Evolutionary conservation across 129 eudicot genomes (phyloP).

Genomic region (Flaveria bidentis): DNA sequence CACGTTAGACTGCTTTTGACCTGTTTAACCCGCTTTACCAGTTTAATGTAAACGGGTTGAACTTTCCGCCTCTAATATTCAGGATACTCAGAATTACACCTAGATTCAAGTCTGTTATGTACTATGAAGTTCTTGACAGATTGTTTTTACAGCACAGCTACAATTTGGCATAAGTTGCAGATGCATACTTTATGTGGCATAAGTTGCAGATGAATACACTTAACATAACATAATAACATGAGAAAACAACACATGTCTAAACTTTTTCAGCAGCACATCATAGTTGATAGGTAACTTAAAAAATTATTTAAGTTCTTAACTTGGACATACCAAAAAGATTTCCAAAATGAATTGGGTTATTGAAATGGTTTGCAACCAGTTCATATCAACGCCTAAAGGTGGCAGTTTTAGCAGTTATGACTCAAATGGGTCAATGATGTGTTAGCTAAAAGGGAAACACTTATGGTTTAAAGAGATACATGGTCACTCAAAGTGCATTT

Average conservation of each 20-base stretch:
- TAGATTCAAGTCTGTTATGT: not conserved
- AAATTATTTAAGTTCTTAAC: not conserved
- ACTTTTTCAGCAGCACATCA: not conserved
- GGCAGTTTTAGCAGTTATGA: constrained; percentile 4
- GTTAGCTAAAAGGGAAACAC: not conserved
- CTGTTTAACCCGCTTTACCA: not conserved
- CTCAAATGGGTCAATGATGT: not conserved
- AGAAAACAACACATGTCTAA: not conserved
- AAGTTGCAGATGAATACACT: not conserved
- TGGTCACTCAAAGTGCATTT: not conserved
- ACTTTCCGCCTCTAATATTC: not conserved
- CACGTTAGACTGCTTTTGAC: not conserved
- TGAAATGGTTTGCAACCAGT: not conserved
- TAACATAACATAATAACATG: not conserved
- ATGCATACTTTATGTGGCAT: not conserved
- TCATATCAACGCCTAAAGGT: not conserved
- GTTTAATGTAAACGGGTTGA: not conserved
- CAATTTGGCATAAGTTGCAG: not conserved
- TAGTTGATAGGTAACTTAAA: not conserved
- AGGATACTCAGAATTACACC: not conserved
- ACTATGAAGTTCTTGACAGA: not conserved
- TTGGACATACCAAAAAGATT: not conserved
- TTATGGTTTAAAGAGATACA: not conserved
- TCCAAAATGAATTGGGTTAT: not conserved
- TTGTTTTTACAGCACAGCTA: constrained; percentile 1